phyloP scores from a whole-genome alignment of 176 grass and related monocot species.

The Triticum urartu region DNA sequence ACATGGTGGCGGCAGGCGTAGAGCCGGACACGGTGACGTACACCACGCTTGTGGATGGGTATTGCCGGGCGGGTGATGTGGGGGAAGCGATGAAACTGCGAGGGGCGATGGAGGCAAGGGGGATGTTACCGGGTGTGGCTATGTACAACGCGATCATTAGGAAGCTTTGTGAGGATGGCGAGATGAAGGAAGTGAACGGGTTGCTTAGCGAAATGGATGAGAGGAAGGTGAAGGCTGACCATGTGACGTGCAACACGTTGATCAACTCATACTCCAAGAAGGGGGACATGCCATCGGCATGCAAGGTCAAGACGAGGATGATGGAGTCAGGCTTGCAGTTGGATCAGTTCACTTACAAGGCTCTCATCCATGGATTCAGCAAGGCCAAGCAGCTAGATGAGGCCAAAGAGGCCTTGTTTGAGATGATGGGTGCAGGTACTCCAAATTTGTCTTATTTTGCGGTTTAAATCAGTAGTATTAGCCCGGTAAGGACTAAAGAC shows the following conservation, averaged over 20 bases:
- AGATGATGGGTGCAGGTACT: slow-evolving; percentile 83
- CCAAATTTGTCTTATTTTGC: not conserved
- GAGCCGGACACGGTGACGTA: slow-evolving; percentile 60
- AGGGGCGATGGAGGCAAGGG: slow-evolving; percentile 63
- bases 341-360: slow-evolving; percentile 88
- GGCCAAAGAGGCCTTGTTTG: slow-evolving; percentile 73
- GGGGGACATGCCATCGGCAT: slow-evolving; percentile 65
- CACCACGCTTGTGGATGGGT: slow-evolving; percentile 79
- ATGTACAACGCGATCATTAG: slow-evolving; percentile 75
- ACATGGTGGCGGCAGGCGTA: slow-evolving; percentile 36
- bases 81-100: slow-evolving; percentile 49
- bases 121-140: slow-evolving; percentile 53
- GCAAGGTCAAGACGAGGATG: slow-evolving; percentile 77
- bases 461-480: not conserved
- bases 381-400: slow-evolving; percentile 64
- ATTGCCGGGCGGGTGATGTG: slow-evolving; percentile 61
- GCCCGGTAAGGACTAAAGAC: not conserved
- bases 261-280: slow-evolving; percentile 89
- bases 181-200: slow-evolving; percentile 66
- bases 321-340: slow-evolving; percentile 75
- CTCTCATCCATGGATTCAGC: slow-evolving; percentile 88
- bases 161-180: slow-evolving; percentile 77
- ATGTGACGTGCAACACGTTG: slow-evolving; percentile 85
- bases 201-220: slow-evolving; percentile 85
- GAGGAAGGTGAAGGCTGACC: slow-evolving; percentile 72